Evolutionary conservation across 768 basidiomycete species (phyloP), one percentile per base, ranked within the genome.

Genomic region (Lactifluus pinguis): DNA sequence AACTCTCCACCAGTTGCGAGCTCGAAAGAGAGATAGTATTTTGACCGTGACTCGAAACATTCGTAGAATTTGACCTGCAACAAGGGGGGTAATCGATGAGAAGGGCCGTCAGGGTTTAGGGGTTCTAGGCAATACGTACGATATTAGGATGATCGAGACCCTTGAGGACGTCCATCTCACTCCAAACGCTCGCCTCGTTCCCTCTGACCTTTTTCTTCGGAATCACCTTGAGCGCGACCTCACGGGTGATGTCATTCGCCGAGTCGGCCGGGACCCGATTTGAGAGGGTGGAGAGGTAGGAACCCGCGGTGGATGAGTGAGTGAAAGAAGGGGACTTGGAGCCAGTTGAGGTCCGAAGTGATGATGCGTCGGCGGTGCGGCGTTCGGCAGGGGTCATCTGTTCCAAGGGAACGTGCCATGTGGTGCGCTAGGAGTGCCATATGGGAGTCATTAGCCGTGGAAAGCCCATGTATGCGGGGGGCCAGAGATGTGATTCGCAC

Each of bases 11-110:
- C 95, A 0, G 84, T 80, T 0, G 94, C 95, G 9, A 98, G 86
- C 72, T 98, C 92, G 68, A 97, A 97, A 0, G 89, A 82, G n/a
- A 98, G 83, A 70, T 95, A 98, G 72, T 92, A 98, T 74, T 97
- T 98, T 15, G 86, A 80, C 64, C 93, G 79, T 9, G 89, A 92
- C 69, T 98, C 97, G 71, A 98, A 98, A 85, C 89, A 92, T 71
- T 97, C 94, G 72, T 87, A 95, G 69, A 97, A 93, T 70, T 95
- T 95, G 59, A 97, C 92, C 92, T 93, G 9, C 4, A 6, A 10
- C 17, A 9, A n/a, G n/a, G n/a, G n/a, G 15, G 21, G 4, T 14
- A 25, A 25, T 25, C 10, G 9, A 14, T 2, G 21, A 25, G 21
- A 13, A 6, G 9, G 50, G n/a, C n/a, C 34, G 34, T 45, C n/a